phyloP scores from a whole-genome alignment of 345 rosid genomes.

The Microcos paniculata region DNA sequence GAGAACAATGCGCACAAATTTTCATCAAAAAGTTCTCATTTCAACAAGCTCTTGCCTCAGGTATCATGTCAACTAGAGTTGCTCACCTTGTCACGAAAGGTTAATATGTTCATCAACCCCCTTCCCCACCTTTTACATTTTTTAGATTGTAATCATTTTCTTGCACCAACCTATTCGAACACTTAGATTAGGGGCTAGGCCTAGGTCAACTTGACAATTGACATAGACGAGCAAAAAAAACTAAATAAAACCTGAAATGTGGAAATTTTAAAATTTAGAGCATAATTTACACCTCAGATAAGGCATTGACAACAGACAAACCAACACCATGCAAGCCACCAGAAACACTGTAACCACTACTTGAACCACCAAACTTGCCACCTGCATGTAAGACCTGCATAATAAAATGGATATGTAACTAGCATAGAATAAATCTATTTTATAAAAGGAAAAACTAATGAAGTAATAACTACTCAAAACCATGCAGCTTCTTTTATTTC shows the following conservation, averaged over 20 bases:
- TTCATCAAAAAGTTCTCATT: too few relatives aligned
- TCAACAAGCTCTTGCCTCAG: not conserved
- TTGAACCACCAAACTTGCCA: constrained; percentile 96
- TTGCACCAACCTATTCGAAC: not conserved
- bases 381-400: constrained; percentile 96
- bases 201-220: not conserved
- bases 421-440: not conserved
- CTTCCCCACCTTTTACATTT: not conserved
- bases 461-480: not conserved
- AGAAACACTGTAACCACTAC: constrained; percentile 95
- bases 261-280: not conserved
- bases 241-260: not conserved
- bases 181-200: not conserved
- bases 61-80: not conserved
- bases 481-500: not conserved
- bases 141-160: not conserved
- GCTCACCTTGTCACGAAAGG: not conserved
- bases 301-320: constrained; percentile 94
- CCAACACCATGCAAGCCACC: constrained; percentile 99
- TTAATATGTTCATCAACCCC: not conserved
- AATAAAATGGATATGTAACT: constrained; percentile 11
- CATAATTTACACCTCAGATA: constrained; percentile 75
- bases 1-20: not conserved
- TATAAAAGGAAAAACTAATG: not conserved
- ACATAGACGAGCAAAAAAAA: not conserved